Evolutionary conservation across 441 rosid species (phyloP).

Genomic region (California macrophylla): DNA sequence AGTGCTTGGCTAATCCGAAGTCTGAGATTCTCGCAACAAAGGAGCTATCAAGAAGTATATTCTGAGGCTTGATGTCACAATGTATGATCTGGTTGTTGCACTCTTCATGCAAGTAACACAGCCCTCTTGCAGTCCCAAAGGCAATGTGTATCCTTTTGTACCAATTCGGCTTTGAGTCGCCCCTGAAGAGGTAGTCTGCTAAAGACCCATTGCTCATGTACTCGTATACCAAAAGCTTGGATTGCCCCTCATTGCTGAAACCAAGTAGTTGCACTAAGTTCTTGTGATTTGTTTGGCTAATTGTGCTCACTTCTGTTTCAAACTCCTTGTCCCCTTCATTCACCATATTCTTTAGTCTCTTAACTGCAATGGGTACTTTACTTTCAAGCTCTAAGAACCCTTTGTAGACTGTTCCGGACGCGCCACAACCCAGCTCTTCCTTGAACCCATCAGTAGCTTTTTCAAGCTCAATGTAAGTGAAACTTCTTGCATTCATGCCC

Average conservation of each 20-base stretch:
- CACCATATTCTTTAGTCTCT: neutral
- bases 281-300: neutral
- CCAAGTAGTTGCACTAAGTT: neutral
- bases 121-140: neutral
- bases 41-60: neutral
- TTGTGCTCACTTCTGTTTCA: neutral
- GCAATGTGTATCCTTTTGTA: neutral
- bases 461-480: neutral
- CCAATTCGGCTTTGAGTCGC: neutral
- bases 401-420: neutral
- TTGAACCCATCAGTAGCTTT: neutral
- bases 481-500: neutral
- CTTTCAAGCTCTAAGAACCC: neutral
- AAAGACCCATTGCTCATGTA: neutral
- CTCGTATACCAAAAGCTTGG: neutral
- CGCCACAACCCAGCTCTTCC: neutral
- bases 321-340: neutral
- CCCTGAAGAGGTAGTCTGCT: neutral
- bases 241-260: neutral
- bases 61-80: neutral
- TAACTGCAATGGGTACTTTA: neutral
- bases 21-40: neutral
- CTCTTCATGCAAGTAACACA: neutral
- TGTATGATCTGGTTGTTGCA: neutral
- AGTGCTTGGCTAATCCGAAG: neutral